A percentile compares a stretch with the other conserved stretches of the same genome.
Evolutionary conservation across 805 yeast genomes (phyloP).

Genomic region (Candida pini): DNA sequence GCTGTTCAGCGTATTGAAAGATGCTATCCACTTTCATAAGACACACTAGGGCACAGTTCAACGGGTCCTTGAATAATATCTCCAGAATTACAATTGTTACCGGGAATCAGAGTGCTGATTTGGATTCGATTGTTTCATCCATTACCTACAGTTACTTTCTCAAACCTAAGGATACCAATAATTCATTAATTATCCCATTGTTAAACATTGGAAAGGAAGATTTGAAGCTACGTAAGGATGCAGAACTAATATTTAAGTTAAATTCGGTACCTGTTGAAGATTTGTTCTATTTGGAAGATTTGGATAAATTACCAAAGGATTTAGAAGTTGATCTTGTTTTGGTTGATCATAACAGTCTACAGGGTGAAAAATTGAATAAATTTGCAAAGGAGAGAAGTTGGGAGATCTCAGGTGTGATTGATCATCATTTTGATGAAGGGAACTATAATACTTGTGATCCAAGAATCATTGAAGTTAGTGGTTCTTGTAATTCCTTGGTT

Average conservation of each 20-base stretch:
- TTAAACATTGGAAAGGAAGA: slow-evolving; percentile 69
- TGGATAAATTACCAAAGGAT: slow-evolving; percentile 23
- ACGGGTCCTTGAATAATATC: slow-evolving; percentile 1
- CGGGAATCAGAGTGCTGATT: slow-evolving; percentile 84
- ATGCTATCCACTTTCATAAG: slow-evolving; percentile 2
- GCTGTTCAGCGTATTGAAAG: too few relatives aligned
- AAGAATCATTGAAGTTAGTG: slow-evolving; percentile 53
- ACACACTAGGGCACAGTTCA: slow-evolving; percentile 3
- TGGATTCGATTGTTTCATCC: slow-evolving; percentile 83
- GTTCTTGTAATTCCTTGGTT: slow-evolving; percentile 78
- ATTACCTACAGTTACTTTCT: slow-evolving; percentile 61
- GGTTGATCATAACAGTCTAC: slow-evolving; percentile 80
- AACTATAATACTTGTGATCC: slow-evolving; percentile 49
- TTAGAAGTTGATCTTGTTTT: slow-evolving; percentile 41
- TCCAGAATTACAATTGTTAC: slow-evolving; percentile 38
- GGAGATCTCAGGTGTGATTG: slow-evolving; percentile 59
- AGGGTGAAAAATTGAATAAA: slow-evolving; percentile 37
- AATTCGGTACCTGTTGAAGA: slow-evolving; percentile 42
- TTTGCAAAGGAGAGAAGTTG: slow-evolving; percentile 22
- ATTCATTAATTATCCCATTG: slow-evolving; percentile 52
- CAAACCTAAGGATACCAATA: slow-evolving; percentile 8
- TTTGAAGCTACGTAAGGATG: slow-evolving; percentile 64
- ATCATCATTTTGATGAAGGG: slow-evolving; percentile 79
- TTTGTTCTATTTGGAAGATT: slow-evolving; percentile 66
- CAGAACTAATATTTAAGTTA: slow-evolving; percentile 44